Evolutionary conservation across 164 flowering plant species (phyloP), one percentile per base, ranked within the genome.

Genomic region (Umbellularia californica): DNA sequence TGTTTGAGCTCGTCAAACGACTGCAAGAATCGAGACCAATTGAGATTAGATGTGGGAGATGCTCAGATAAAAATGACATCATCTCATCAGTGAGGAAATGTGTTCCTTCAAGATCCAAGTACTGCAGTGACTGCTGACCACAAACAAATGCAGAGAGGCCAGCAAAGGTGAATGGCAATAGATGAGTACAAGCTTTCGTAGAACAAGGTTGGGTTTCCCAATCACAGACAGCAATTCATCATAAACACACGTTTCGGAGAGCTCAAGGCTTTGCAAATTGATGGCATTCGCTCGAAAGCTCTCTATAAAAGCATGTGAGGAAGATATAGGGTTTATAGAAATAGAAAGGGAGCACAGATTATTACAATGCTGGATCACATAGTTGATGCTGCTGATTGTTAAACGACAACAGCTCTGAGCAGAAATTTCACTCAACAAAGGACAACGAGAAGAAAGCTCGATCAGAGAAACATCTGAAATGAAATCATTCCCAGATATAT

Each of bases 401-500:
- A 91, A 52, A 30, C 83, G 81, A 63, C 77, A 64, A 65, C 93
- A 91, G 51, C 83, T 78, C 6, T 47, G 68, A 47, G 81, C 76
- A 7, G 11, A 73, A 58, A 89, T 74, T 27, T 82, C 85, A 24
- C 81, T 75, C 60, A 70, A 67, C 10, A 5, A 22, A 68, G 91
- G 23, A 68, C 92, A 86, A 41, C 81, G 83, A 50, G 27, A 25
- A 0, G 85, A 79, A 33, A 91, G 50, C 35, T 68, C 15, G 2
- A 76, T 1, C 23, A 90, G 82, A 13, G 88, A 82, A 5, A 70
- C 74, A 77, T 90, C 89, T 6, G 88, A 82, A 17, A 89, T 60
- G 70, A 82, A 81, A 2, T 47, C 80, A 67, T 84, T 86, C 24
- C 91, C 91, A 4, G 91, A 90, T 23, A 91, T 14, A 50, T 90